phyloP scores from a whole-genome alignment of 2,329 filamentous ascomycete species.

The Pestalotiopsis sp. region DNA sequence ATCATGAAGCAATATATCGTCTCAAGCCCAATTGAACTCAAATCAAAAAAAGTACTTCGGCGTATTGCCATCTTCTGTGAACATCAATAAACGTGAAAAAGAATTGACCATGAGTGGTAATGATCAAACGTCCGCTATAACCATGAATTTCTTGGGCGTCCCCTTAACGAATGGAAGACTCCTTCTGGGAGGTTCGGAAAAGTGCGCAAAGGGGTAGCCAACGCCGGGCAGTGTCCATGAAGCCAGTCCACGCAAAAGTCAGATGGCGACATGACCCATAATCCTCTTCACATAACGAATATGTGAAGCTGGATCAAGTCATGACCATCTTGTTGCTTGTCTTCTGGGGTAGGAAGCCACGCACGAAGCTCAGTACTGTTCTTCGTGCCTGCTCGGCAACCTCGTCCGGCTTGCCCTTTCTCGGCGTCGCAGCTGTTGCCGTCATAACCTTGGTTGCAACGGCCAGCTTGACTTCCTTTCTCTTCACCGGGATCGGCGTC shows the following conservation, averaged over 20 bases:
- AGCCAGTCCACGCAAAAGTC: constrained; percentile 17
- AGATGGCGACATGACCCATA: constrained; percentile 18
- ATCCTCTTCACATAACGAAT: constrained; percentile 13
- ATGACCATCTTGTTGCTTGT: constrained; percentile 33
- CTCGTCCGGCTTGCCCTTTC: constrained; percentile 12
- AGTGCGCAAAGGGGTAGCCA: constrained; percentile 19
- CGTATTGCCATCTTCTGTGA: constrained; percentile 11
- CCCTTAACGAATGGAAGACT: constrained; percentile 4
- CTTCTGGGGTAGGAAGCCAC: constrained; percentile 33
- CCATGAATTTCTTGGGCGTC: not conserved
- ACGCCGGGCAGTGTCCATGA: constrained; percentile 19
- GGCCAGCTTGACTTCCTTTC: constrained; percentile 27
- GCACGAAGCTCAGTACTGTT: constrained; percentile 32
- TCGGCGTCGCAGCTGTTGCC: not conserved
- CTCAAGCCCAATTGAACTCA: constrained; percentile 2
- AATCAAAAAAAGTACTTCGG: constrained; percentile 12
- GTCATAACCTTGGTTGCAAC: constrained; percentile 5
- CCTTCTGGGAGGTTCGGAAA: constrained; percentile 16
- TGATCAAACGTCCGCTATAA: constrained; percentile 9
- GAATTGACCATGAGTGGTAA: constrained; percentile 2
- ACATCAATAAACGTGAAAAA: constrained; percentile 6
- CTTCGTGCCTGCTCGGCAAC: constrained; percentile 31
- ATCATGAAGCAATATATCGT: constrained; percentile 2
- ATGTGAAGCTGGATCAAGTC: constrained; percentile 26
- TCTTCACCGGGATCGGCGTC: constrained; percentile 25